Base-by-base conservation (phyloP, 2,329 filamentous ascomycete species). In the Hymenoscyphus linearis region DNA sequence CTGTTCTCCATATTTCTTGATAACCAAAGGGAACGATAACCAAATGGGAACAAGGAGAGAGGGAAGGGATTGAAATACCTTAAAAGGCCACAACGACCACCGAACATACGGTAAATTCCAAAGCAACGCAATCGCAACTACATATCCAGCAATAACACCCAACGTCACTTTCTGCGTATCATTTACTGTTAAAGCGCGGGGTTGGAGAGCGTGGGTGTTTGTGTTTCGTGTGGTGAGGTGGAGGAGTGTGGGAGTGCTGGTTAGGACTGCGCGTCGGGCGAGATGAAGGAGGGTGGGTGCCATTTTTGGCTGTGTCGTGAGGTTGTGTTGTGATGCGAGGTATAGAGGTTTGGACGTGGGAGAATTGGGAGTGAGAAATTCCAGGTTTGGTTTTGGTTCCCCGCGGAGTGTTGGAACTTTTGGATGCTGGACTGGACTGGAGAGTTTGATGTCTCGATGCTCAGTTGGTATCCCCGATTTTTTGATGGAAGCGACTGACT, bases 61-160 rank as follows among this genome's bases (percentile, higher is more conserved):
- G 3, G n/a, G 18, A 52, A n/a, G 50, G 3, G 34, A 50, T 35
- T n/a, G 16, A 63, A 72, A 66, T 72, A 89, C 86, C 77, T 93
- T 93, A 78, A 93, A 92, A 3, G 89, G 89, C 89, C 89, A 93
- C 37, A 93, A 76, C 1, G 87, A 80, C 80, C 85, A 88, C 60
- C 84, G 81, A n/a, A 93, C 75, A 73, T 90, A 91, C 0, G 89
- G 89, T 1, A 92, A 74, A 75, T 92, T 92, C 89, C 89, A 93
- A 3, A 93, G 77, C 50, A 93, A 78, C 4, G 88, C 88, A 66
- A 93, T 93, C 54, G 81, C 80, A 18, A 91, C 88, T 2, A 88
- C 81, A 74, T 92, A 92, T 37, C 80, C 86, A 9, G 75, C 87
- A 67, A 92, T 90, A 47, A 91, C 78, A 9, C 87, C 88, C 27